Base-by-base conservation (phyloP, 257 asterid species). In the Gynochthodes officinalis region DNA sequence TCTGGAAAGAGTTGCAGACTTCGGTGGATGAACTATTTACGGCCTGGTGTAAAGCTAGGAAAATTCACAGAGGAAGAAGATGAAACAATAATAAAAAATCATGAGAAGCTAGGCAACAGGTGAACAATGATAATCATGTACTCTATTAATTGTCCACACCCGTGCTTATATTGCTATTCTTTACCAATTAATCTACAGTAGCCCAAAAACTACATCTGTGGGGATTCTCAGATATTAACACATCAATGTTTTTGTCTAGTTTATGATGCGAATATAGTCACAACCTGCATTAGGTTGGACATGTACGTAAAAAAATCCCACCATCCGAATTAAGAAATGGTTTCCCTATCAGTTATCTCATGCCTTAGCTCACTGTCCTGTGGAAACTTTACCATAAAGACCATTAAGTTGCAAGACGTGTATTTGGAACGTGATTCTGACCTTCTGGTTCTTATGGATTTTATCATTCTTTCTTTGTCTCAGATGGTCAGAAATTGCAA, bases 1-100 rank as follows among this genome's bases (percentile, higher is more conserved):
- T 69, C 73, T 37, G 73, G 73, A 37, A 69, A 69, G 64, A 69
- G 73, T 54, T 69, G 73, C 64, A 69, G 73, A 57, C 64, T 69
- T 23, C 42, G 73, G 25, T 69, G 73, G 73, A 25, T 69, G 64
- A 69, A 69, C 64, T 69, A 69, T 39, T 37, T 69, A 7, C 19
- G 73, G 64, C 73, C 73, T 35, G 73, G 35, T 69, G 73, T 69
- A 40, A 69, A 69, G 64, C 64, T 69, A 13, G 73, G 64, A 33
- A 69, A 69, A 48, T 69, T 69, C 73, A 69, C 73, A 5, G 64
- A 69, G 73, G 73, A 69, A 53, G 73, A 69, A 52, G 23, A 69
- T 23, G 39, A 69, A 52, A 52, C 49, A 64, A 53, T 69, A 12
- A 69, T 53, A 5, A 37, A 42, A 21, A 25, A 53, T 64, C 73